phyloP scores from a whole-genome alignment of 2,329 filamentous ascomycete genomes.

The Dactylellina parvicollis region DNA sequence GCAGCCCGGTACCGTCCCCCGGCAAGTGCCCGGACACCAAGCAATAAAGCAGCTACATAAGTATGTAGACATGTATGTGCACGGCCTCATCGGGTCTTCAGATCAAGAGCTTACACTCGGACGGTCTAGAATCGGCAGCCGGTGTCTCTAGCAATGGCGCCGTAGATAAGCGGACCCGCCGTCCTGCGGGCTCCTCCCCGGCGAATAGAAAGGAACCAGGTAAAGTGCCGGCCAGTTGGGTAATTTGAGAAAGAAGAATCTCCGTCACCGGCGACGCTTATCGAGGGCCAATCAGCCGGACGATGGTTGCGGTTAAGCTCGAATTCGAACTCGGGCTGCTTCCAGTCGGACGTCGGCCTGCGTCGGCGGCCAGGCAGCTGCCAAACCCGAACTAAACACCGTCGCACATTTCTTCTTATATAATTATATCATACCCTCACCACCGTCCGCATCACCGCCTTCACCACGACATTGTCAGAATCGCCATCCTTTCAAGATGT shows the following conservation, averaged over 20 bases:
- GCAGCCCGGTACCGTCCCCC: too few relatives aligned
- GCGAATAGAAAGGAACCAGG: too few relatives aligned
- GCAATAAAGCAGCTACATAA: too few relatives aligned
- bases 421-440: neutral
- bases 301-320: conserved; percentile 1
- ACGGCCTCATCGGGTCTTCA: neutral
- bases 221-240: too few relatives aligned
- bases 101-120: neutral
- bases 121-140: neutral
- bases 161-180: conserved; percentile 9
- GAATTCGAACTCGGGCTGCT: neutral
- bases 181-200: too few relatives aligned
- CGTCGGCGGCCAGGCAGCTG: neutral
- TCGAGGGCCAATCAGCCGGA: conserved; percentile 22
- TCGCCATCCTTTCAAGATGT: conserved; percentile 25
- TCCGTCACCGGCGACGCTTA: conserved; percentile 34
- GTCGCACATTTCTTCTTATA: neutral
- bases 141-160: neutral
- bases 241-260: neutral
- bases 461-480: neutral
- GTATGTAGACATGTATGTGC: too few relatives aligned
- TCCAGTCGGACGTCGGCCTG: neutral
- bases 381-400: neutral
- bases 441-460: neutral
- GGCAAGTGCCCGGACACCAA: too few relatives aligned